Base-by-base conservation (phyloP, 148 eudicot species). In the Agrostemma githago region DNA sequence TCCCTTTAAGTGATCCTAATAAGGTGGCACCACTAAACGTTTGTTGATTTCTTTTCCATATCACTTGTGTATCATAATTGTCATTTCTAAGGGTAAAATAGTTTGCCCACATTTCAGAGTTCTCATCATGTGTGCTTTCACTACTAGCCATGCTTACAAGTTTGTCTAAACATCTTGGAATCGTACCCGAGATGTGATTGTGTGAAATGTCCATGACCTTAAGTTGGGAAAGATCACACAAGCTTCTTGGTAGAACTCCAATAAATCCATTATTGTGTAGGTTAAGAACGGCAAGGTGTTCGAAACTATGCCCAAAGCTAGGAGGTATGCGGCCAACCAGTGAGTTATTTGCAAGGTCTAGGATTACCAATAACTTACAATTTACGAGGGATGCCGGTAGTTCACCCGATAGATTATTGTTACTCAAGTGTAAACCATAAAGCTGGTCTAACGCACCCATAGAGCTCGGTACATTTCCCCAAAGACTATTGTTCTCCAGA, bases 161-260 rank as follows among this genome's bases (percentile, higher is more conserved):
- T 26, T 26, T 26, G 34, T 26, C 34, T 26, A 26, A 26, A 26
- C 34, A 26, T 26, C 34, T 26, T 26, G 34, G 34, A 26, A 26
- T 26, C 34, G 34, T 26, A 26, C 78, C 72, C 20, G 42, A 38
- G 11, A 75, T 20, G 37, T 38, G 12, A 15, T 75, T 67, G 7
- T 6, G n/a, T 15, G 78, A 75, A 75, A 75, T 40, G 42, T 75
- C 78, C 66, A 68, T 17, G 5, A 75, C 41, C 68, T 75, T 72
- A 39, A 66, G 63, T 8, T 9, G 1, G 1, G 66, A 75, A 37
- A 75, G 59, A 40, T 66, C 37, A 15, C 71, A 65, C 17, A 77
- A 44, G 70, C 74, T 77, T 60, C 17, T 62, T 16, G 79, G 79
- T 58, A 26, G 34, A 26, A 26, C 34, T 9, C 79, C 79, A 4